phyloP scores from a whole-genome alignment of 2,329 filamentous ascomycete genomes.

The Fusarium solani-melongenae region DNA sequence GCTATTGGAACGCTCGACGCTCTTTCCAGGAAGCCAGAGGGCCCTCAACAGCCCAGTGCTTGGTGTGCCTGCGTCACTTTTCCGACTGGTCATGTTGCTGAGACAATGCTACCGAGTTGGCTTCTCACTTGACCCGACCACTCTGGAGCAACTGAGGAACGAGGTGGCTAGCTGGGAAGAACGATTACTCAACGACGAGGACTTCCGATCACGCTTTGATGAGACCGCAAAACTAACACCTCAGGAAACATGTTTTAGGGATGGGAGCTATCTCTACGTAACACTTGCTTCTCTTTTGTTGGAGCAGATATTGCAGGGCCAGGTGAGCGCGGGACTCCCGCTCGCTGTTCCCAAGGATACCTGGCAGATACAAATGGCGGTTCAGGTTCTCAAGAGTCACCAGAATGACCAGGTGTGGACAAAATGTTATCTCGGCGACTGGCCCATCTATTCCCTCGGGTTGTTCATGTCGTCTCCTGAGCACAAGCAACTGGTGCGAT shows the following conservation, averaged over 20 bases:
- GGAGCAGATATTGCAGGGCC: neutral
- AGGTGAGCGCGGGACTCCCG: neutral
- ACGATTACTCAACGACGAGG: neutral
- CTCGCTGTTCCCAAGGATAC: neutral
- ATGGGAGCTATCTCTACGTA: neutral
- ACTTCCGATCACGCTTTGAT: neutral
- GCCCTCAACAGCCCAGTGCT: neutral
- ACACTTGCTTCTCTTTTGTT: neutral
- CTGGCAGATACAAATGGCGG: neutral
- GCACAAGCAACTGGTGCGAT: neutral
- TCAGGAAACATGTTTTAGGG: neutral
- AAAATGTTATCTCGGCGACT: neutral
- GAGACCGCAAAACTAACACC: neutral
- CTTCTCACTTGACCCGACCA: neutral
- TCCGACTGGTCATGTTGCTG: neutral
- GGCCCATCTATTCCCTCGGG: neutral
- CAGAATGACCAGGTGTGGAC: neutral
- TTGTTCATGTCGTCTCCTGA: neutral
- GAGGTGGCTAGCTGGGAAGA: neutral
- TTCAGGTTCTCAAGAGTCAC: neutral
- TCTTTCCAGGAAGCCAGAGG: constrained; percentile 7
- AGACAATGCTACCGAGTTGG: neutral
- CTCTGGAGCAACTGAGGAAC: neutral
- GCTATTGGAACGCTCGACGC: constrained; percentile 7
- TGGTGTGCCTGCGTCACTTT: neutral